Base-by-base conservation (phyloP, 2,329 filamentous ascomycete genomes). In the Plenodomus lindquistii region DNA sequence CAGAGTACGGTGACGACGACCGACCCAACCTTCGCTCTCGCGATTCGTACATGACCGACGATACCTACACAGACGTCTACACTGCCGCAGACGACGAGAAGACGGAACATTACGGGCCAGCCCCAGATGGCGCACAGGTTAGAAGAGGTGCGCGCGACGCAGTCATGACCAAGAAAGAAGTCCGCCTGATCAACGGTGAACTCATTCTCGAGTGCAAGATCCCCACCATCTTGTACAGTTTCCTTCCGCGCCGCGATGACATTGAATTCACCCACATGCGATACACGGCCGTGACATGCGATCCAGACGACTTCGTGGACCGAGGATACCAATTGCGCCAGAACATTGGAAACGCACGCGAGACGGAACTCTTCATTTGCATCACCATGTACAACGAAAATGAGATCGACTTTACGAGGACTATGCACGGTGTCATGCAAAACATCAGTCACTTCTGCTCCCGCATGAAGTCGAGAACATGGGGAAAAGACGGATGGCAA, bases 361-460 rank as follows among this genome's bases (percentile, higher is more conserved):
- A 97, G 73, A 97, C 93, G 0, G 94, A 99, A 73, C 78, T 99
- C 7, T 94, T 97, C 71, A 96, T 99, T 63, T 96, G 92, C 70
- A 80, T 99, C 53, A 99, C 94, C 62, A 97, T 97, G 94, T 97
- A 97, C 78, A 99, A 99, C 73, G 94, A 99, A 75, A 89, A 97
- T 73, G 94, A 97, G 69, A 90, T 96, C 63, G 85, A 91, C 67
- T 99, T 99, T 64, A 97, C 94, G 6, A 85, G 94, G 39, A 99
- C 94, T 1, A 97, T 99, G 93, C 91, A 97, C 71, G 94, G 93
- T 46, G 90, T 99, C 47, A 96, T 99, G 89, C 91, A 95, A 72
- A 99, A 99, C 71, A 93, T 99, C 63, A 86, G 89, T 13, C 94
- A 97, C 71, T 97, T 99, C 74, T 99, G 94, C 78, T 91, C 87